Evolutionary conservation across 305 asterid species (phyloP), one percentile per base, ranked within the genome.

Genomic region (Fraxinus greggii): DNA sequence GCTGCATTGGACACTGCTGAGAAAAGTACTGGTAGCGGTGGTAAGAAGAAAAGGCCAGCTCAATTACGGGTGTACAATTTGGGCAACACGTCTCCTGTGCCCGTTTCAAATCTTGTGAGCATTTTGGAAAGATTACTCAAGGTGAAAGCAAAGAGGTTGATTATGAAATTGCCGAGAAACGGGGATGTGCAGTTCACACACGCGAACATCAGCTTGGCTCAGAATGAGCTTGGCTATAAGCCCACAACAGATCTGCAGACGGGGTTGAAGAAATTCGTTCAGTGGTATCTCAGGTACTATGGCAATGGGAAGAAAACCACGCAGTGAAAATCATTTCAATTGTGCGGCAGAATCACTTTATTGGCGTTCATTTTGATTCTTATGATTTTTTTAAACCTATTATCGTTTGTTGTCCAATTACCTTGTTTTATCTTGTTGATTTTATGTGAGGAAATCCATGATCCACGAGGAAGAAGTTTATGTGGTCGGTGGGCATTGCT

Each of bases 121-220:
- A 93, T 94, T 84, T 87, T 94, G 90, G 98, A 94, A 85, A 91
- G 92, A 84, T 73, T 94, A 90, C 89, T 94, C 12, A 94, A 94
- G 86, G 90, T 88, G 86, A 94, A 94, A 89, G 97, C 98, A 1
- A 94, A 94, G 89, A 87, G 91, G 80, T 78, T 82, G 84, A 79
- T 92, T 77, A 93, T 89, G 97, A 94, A 94, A 88, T 72, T 94
- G 87, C 97, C 98, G 6, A 92, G 95, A 80, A 94, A 94, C 78
- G 98, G 98, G 29, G 98, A 94, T 79, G 98, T 94, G 87, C 98
- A 87, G 23, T 94, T 88, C 81, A 94, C 98, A 0, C 98, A 94
- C 63, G 97, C 98, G 3, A 94, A 94, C 83, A 94, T 94, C 80
- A 94, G 97, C 83, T 90, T 85, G 81, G 97, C 97, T 56, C 92